Evolutionary conservation across 2,329 filamentous ascomycete genomes (phyloP).

Genomic region (Didymella keratinophila): DNA sequence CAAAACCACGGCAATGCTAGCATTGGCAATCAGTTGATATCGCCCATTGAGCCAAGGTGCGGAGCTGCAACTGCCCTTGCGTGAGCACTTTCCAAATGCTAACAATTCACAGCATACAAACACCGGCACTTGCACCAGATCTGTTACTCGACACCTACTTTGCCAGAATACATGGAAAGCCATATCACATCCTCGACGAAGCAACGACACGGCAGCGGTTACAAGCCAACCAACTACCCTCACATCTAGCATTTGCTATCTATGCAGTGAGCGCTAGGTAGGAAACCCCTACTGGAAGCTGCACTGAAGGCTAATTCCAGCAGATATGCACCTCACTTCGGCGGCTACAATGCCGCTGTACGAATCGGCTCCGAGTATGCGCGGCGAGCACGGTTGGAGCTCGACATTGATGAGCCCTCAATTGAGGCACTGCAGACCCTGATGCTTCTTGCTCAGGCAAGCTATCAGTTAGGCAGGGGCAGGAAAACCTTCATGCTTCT

Average conservation of each 20-base stretch:
- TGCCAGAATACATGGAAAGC: conserved; percentile 78
- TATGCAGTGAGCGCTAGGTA: conserved; percentile 58
- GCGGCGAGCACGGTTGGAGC: conserved; percentile 69
- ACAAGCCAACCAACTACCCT: conserved; percentile 70
- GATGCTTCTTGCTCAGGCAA: conserved; percentile 77
- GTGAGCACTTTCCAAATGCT: conserved; percentile 14
- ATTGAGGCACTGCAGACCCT: conserved; percentile 80
- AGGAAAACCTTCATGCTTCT: conserved; percentile 89
- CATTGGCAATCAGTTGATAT: conserved; percentile 46
- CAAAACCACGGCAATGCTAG: conserved; percentile 34
- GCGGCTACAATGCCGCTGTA: conserved; percentile 72
- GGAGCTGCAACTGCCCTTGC: conserved; percentile 19
- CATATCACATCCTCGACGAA: conserved; percentile 83
- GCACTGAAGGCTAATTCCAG: conserved; percentile 42
- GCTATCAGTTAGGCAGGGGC: conserved; percentile 77
- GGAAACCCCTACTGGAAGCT: conserved; percentile 14
- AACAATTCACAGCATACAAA: conserved; percentile 42
- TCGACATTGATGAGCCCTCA: conserved; percentile 82
- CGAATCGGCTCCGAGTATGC: conserved; percentile 77
- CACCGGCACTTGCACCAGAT: conserved; percentile 64
- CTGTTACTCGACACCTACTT: conserved; percentile 81
- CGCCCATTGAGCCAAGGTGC: conserved; percentile 50
- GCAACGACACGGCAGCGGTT: conserved; percentile 74
- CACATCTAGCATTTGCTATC: conserved; percentile 61
- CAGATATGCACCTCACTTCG: conserved; percentile 73